Evolutionary conservation across 208 protist species (phyloP), one percentile per base, ranked within the genome.

Genomic region (Porcisia hertigi): DNA sequence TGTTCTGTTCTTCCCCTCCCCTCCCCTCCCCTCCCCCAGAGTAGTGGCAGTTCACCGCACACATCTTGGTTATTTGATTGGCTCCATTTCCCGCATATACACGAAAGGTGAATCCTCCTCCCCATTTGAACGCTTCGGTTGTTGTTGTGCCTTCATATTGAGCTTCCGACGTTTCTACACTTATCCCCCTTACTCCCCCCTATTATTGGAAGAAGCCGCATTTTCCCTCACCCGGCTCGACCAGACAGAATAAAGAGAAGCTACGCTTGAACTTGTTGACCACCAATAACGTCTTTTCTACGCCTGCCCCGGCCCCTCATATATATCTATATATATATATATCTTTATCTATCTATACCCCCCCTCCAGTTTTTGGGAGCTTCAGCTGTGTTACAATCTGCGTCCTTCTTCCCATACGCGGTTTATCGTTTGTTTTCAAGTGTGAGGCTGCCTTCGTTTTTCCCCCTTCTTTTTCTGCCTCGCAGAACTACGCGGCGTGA

Each of bases 341-440:
- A 30, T 39, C 3, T 62, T 11, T 62, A 30, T 62, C 23, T 62
- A 63, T n/a, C 39, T 20, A 45, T 34, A 14, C 47, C 47, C 47
- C 11, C 11, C 47, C 58, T 18, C 41, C 20, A 16, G 20, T 52
- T 67, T 65, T 67, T 8, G 18, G 41, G 41, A 30, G 25, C 54
- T 75, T 75, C 49, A 43, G 9, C 53, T 71, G 25, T 55, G 16
- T 71, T 77, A 11, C 58, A 43, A 47, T 79, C 45, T 54, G 57
- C 20, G 62, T 30, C 23, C 11, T 25, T 18, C 55, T 80, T 54
- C 4, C 16, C 45, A 43, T 23, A 39, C 71, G 12, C 47, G 3
- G 45, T 52, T 82, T 49, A 73, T 65, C 23, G 69, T 75, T 67
- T 60, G 60, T 39, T 25, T 72, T 39, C n/a, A 25, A 18, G 60